phyloP scores from a whole-genome alignment of 2,329 filamentous ascomycete species.

The Calcarisporium arbuscula region DNA sequence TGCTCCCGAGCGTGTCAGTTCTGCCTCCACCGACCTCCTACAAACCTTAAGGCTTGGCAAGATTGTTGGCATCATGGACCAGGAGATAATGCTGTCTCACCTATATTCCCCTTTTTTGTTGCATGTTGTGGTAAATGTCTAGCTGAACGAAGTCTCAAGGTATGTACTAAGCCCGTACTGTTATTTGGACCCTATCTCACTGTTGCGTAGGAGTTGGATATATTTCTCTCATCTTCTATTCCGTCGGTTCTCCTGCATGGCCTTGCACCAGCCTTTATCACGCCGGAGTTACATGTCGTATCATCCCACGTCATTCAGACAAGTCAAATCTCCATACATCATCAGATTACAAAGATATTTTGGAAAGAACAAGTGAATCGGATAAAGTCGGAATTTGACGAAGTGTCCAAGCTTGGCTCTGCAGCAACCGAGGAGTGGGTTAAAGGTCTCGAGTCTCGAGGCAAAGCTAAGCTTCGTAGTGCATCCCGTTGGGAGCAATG shows the following conservation, averaged over 20 bases:
- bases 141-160: conserved; percentile 54
- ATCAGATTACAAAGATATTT: conserved; percentile 60
- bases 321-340: conserved; percentile 35
- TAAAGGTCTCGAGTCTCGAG: conserved; percentile 63
- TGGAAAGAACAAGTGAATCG: conserved; percentile 55
- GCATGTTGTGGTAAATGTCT: conserved; percentile 64
- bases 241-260: conserved; percentile 58
- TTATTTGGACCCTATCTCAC: conserved; percentile 16
- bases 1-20: conserved; percentile 61
- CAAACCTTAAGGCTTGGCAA: conserved; percentile 17
- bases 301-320: conserved; percentile 48
- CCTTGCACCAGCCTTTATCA: conserved; percentile 63
- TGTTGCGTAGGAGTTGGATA: conserved; percentile 57
- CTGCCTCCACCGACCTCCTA: conserved; percentile 43
- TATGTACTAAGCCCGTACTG: conserved; percentile 31
- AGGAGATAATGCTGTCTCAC: conserved; percentile 51
- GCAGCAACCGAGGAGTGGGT: conserved; percentile 71
- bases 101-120: conserved; percentile 67
- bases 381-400: conserved; percentile 55
- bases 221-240: conserved; percentile 55
- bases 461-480: conserved; percentile 54
- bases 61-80: conserved; percentile 55
- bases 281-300: conserved; percentile 54
- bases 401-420: conserved; percentile 59
- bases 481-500: conserved; percentile 70